These are phyloP conservation scores for Plantago rigida DNA, from an alignment of 305 asterid species.

Conservation along the genomic window DNA sequence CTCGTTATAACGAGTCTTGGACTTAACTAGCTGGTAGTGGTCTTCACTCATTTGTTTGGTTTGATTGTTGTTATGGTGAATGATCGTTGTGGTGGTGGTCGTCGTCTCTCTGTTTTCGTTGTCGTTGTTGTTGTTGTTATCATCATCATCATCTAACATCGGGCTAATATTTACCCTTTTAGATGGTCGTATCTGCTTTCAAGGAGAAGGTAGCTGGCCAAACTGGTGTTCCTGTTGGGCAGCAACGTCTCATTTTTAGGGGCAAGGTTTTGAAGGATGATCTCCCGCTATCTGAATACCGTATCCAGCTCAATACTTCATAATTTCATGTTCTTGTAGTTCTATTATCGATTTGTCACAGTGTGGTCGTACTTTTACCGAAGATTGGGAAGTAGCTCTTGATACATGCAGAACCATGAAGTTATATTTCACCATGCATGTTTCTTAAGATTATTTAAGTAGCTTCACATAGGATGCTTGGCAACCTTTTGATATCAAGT, in stretches of 20 bases:
- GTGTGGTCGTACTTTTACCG: conserved; percentile 1
- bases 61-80: no score
- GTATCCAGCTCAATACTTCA: conserved; percentile 45
- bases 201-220: conserved; percentile 73
- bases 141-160: conserved; percentile 16
- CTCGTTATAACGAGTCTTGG: neutral
- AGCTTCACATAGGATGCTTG: neutral
- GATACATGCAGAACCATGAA: neutral
- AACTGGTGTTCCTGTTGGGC: conserved; percentile 72
- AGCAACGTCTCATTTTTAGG: conserved; percentile 85
- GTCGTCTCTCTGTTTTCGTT: neutral
- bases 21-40: neutral
- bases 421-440: neutral
- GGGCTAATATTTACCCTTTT: conserved; percentile 24
- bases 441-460: neutral
- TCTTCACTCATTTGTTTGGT: neutral
- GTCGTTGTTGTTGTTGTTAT: neutral
- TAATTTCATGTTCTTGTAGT: no score
- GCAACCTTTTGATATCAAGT: conserved; percentile 1
- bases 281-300: conserved; percentile 67
- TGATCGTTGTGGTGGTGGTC: no score
- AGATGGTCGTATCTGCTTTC: conserved; percentile 64
- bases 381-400: neutral
- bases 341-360: neutral
- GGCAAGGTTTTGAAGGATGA: conserved; percentile 89